Percentiles rank a stretch among this genome's conserved stretches.
phyloP scores from a whole-genome alignment of 116 monocot species.

The Iris pallida region DNA sequence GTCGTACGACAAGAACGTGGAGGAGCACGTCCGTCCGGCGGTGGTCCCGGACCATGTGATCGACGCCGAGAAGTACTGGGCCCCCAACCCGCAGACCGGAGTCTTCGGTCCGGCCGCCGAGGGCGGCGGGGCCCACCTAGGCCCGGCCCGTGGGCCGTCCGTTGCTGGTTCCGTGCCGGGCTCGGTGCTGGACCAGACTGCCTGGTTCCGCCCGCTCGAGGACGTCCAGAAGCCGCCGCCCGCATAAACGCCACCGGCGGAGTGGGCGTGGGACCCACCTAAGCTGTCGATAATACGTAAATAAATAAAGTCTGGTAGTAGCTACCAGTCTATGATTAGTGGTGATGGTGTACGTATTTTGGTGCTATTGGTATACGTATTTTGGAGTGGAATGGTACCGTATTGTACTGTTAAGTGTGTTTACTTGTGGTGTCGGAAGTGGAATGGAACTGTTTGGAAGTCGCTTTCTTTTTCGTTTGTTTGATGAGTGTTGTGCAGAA shows the following conservation, averaged over 20 bases:
- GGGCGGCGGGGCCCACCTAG: neutral
- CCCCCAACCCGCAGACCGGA: constrained; percentile 1
- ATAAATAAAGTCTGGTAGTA: no score
- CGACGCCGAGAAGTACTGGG: constrained; percentile 1
- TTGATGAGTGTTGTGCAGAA: no score
- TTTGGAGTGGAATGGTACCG: no score
- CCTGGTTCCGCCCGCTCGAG: constrained; percentile 49
- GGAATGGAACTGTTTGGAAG: no score
- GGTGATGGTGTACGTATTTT: no score
- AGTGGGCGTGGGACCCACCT: neutral
- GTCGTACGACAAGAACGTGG: constrained; percentile 30
- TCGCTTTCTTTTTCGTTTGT: no score
- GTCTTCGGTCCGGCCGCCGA: neutral
- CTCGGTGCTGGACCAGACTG: constrained; percentile 23
- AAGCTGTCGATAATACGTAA: neutral
- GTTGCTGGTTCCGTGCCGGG: neutral
- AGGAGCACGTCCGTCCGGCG: constrained; percentile 17
- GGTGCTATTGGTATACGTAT: no score
- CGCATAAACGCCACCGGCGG: neutral
- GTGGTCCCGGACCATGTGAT: constrained; percentile 45
- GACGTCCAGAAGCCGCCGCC: constrained; percentile 38
- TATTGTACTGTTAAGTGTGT: no score
- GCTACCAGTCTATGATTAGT: no score
- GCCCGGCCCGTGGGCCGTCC: no score
- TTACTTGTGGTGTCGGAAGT: no score